Conservation (phyloP, 2,329 filamentous ascomycete species). For the Curvularia verruculosa region DNA sequence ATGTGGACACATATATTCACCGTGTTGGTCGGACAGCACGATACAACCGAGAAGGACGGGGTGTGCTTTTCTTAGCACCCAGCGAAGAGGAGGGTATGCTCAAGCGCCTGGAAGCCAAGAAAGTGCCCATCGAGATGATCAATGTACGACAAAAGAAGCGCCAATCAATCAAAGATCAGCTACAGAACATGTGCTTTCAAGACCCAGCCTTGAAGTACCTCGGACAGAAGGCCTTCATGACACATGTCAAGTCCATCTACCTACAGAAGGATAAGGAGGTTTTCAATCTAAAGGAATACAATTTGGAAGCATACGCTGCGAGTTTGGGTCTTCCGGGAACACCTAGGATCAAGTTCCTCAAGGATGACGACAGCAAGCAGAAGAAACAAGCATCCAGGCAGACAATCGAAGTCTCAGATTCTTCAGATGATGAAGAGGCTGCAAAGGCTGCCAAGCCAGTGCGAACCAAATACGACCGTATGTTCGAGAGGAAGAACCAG, state of each 20-base stretch:
- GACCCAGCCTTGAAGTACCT: conserved; percentile 93
- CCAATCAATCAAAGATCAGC: conserved; percentile 78
- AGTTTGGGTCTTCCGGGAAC: conserved; percentile 89
- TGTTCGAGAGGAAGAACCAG: conserved; percentile 97
- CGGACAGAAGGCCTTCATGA: conserved; percentile 93
- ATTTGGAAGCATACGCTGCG: conserved; percentile 82
- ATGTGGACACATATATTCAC: conserved; percentile 97
- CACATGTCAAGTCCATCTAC: conserved; percentile 83
- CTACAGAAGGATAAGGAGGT: conserved; percentile 90
- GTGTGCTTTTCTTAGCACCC: conserved; percentile 89
- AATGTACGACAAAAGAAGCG: conserved; percentile 90
- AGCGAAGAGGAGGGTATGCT: conserved; percentile 94
- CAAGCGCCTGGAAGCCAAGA: conserved; percentile 81
- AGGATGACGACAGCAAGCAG: conserved; percentile 84
- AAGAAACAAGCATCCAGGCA: conserved; percentile 84
- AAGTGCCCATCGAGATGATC: conserved; percentile 84
- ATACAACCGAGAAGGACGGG: conserved; percentile 84
- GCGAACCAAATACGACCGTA: conserved; percentile 93
- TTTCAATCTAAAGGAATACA: conserved; percentile 82
- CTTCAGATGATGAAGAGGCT: conserved; percentile 62
- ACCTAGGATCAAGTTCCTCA: conserved; percentile 90
- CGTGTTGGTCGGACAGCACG: conserved; percentile 93
- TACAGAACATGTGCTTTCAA: conserved; percentile 96
- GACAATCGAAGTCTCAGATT: conserved; percentile 63
- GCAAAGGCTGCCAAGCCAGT: conserved; percentile 68